phyloP scores from a whole-genome alignment of 495 filamentous ascomycete species.

The Chlorociboria aeruginascens region DNA sequence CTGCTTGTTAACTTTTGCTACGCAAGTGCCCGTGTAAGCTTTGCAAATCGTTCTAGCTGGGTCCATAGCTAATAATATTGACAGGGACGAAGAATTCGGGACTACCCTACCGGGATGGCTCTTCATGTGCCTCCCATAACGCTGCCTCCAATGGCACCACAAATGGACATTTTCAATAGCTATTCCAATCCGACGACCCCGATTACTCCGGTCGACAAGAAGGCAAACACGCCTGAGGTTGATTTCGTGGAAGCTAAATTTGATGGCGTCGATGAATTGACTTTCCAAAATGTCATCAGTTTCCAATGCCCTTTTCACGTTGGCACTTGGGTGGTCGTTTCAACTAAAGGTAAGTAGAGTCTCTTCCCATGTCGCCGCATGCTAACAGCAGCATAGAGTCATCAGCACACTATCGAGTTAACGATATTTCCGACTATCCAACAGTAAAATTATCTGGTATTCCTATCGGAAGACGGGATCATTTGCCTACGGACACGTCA shows the following conservation, averaged over 20 bases:
- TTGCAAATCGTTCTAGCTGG: not conserved
- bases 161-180: not conserved
- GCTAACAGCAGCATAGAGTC: conserved; percentile 1
- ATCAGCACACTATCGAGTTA: conserved; percentile 13
- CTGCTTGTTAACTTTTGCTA: conserved; percentile 78
- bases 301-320: conserved; percentile 25
- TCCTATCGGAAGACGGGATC: not conserved
- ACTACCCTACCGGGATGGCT: conserved; percentile 58
- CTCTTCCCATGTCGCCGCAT: not conserved
- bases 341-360: conserved; percentile 4
- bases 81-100: conserved; percentile 27
- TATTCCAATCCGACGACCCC: not conserved
- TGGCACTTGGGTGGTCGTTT: conserved; percentile 52
- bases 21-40: conserved; percentile 23
- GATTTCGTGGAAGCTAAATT: conserved; percentile 14
- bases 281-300: conserved; percentile 19
- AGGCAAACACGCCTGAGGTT: too few relatives aligned
- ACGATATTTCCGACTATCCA: conserved; percentile 14
- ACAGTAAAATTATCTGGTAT: conserved; percentile 10
- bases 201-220: not conserved
- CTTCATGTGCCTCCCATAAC: conserved; percentile 46
- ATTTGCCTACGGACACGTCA: too few relatives aligned
- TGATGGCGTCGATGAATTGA: conserved; percentile 30
- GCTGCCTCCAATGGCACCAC: not conserved
- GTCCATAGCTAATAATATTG: not conserved